Evolutionary conservation across 352 stramenopile species (phyloP).

Genomic region (Globisporangium carolinianum): DNA sequence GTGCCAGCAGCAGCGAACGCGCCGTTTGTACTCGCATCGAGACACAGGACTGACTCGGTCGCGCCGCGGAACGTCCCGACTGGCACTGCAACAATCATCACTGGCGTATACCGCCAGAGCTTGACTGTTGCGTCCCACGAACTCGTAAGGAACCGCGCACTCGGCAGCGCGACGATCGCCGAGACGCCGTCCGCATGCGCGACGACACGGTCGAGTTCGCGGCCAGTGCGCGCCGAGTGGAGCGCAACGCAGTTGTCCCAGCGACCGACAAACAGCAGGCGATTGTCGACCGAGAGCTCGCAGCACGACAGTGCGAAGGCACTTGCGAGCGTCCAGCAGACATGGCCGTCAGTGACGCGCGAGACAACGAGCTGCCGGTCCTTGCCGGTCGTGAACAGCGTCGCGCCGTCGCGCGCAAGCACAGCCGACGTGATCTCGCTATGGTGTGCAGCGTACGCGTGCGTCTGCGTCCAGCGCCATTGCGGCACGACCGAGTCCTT

Average conservation of each 20-base stretch:
- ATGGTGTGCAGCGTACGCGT: constrained; percentile 31
- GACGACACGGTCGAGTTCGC: constrained; percentile 51
- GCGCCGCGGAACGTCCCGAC: constrained; percentile 55
- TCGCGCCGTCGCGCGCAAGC: constrained; percentile 38
- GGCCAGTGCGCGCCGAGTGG: constrained; percentile 47
- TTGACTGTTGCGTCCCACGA: constrained; percentile 78
- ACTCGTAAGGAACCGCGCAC: constrained; percentile 53
- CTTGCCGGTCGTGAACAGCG: constrained; percentile 64
- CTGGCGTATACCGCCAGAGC: constrained; percentile 61
- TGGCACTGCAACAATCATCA: constrained; percentile 35
- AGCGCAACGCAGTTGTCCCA: constrained; percentile 79
- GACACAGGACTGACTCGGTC: constrained; percentile 55
- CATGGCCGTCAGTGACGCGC: constrained; percentile 16
- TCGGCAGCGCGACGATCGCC: constrained; percentile 45
- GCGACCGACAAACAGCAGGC: constrained; percentile 49
- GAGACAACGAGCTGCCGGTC: constrained; percentile 63
- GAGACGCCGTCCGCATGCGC: constrained; percentile 69
- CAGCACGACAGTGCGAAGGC: constrained; percentile 54
- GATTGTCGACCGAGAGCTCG: constrained; percentile 62
- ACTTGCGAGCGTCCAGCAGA: constrained; percentile 23
- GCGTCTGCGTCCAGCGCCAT: constrained; percentile 51
- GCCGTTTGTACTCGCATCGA: constrained; percentile 56
- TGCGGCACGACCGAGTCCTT: not conserved
- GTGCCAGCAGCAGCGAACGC: constrained; percentile 48
- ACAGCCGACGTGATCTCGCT: constrained; percentile 58